phyloP scores from a whole-genome alignment of 306 rosid genomes.

The Lathyrus aphaca region DNA sequence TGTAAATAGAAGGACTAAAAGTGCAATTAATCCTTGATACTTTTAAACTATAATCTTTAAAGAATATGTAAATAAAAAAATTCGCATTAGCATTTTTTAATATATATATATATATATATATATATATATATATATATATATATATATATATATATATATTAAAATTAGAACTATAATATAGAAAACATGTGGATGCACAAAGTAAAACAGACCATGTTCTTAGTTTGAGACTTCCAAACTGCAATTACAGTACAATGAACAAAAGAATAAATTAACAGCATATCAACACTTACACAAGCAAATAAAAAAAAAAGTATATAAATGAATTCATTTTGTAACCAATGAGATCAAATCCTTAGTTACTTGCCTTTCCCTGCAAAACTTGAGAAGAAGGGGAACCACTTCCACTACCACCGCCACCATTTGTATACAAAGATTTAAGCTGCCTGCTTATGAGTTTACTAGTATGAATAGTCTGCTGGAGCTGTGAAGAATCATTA shows the following conservation, averaged over 20 bases:
- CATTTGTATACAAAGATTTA: slow-evolving; percentile 62
- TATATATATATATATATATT: no score
- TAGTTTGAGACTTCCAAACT: neutral
- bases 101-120: no score
- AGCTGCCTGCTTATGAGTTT: slow-evolving; percentile 85
- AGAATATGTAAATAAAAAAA: no score
- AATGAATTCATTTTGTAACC: slow-evolving; percentile 31
- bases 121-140: no score
- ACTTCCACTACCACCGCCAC: neutral
- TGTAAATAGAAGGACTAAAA: no score
- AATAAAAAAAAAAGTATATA: neutral
- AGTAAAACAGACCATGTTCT: neutral
- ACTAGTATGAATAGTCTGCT: slow-evolving; percentile 73
- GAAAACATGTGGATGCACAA: neutral
- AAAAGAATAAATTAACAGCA: neutral
- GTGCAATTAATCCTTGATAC: no score
- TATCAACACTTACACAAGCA: slow-evolving; percentile 11
- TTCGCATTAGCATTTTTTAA: no score
- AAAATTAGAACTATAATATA: no score
- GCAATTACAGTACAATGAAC: slow-evolving; percentile 24
- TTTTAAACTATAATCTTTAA: no score
- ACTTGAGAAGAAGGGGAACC: slow-evolving; percentile 47
- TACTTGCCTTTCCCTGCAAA: slow-evolving; percentile 46
- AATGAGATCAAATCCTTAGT: slow-evolving; percentile 16
- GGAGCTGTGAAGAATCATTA: slow-evolving; percentile 71